phyloP scores from a whole-genome alignment of 495 filamentous ascomycete genomes.

The Daldinia decipiens region DNA sequence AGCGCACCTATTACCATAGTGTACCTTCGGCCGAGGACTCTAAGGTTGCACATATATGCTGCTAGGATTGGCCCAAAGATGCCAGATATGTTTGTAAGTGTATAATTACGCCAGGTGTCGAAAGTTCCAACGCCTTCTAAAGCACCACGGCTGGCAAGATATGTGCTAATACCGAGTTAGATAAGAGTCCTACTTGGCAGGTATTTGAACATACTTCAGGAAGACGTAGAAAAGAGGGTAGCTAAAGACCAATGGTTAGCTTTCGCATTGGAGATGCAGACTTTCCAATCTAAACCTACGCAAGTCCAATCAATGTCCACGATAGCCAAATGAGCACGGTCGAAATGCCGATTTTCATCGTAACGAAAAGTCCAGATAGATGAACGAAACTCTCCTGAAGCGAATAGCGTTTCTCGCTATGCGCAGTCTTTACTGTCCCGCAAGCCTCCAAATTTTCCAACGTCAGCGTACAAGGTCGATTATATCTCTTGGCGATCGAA shows the following conservation, averaged over 20 bases:
- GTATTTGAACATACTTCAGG: slow-evolving; percentile 55
- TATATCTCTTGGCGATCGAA: slow-evolving; percentile 69
- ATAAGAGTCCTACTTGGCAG: slow-evolving; percentile 45
- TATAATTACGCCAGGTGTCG: slow-evolving; percentile 77
- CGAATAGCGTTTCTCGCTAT: slow-evolving; percentile 57
- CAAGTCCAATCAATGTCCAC: slow-evolving; percentile 76
- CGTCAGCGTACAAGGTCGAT: slow-evolving; percentile 70
- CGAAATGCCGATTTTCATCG: slow-evolving; percentile 66
- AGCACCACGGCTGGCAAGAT: slow-evolving; percentile 54
- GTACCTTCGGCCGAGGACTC: slow-evolving; percentile 67
- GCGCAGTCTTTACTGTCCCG: slow-evolving; percentile 54
- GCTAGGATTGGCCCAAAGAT: slow-evolving; percentile 74
- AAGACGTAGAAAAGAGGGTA: slow-evolving; percentile 79
- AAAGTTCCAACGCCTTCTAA: slow-evolving; percentile 56
- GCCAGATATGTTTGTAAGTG: slow-evolving; percentile 69
- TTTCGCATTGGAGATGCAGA: not conserved
- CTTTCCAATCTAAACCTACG: slow-evolving; percentile 39
- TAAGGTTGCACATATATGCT: slow-evolving; percentile 69
- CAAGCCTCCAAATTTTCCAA: slow-evolving; percentile 67
- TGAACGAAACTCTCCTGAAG: slow-evolving; percentile 64
- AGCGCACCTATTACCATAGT: slow-evolving; percentile 74
- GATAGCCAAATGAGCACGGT: slow-evolving; percentile 74
- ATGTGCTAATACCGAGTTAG: slow-evolving; percentile 48
- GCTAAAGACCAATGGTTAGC: slow-evolving; percentile 36
- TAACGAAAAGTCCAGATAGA: slow-evolving; percentile 71